phyloP scores from a whole-genome alignment of 2,329 filamentous ascomycete species.

The Basipetospora sp. region DNA sequence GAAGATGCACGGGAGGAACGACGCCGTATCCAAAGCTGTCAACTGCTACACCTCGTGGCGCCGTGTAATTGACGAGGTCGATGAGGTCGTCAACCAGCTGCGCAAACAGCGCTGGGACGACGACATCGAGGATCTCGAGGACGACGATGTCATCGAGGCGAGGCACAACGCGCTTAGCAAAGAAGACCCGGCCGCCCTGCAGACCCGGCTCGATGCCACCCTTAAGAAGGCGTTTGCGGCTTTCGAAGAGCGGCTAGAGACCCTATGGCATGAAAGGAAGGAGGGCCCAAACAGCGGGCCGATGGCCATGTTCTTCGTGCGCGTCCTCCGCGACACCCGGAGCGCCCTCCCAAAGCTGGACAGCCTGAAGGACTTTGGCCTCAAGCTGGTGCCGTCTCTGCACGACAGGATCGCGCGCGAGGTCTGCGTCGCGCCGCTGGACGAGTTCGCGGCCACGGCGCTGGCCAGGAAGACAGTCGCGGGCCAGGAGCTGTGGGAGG shows the following conservation, averaged over 20 bases:
- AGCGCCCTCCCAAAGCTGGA: constrained; percentile 43
- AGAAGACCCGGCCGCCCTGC: constrained; percentile 53
- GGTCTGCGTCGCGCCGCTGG: constrained; percentile 34
- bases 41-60: constrained; percentile 59
- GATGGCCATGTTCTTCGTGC: constrained; percentile 52
- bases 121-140: constrained; percentile 57
- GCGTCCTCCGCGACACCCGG: constrained; percentile 60
- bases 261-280: constrained; percentile 32
- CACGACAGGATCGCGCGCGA: constrained; percentile 45
- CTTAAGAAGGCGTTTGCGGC: constrained; percentile 41
- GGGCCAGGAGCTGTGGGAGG: constrained; percentile 66
- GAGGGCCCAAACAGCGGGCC: constrained; percentile 33
- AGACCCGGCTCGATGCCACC: constrained; percentile 41
- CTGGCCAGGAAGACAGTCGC: constrained; percentile 34
- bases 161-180: constrained; percentile 54
- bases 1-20: constrained; percentile 57
- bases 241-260: constrained; percentile 40
- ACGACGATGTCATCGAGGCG: constrained; percentile 54
- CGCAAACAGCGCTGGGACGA: constrained; percentile 60
- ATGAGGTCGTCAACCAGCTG: constrained; percentile 48
- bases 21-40: constrained; percentile 47
- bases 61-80: constrained; percentile 53
- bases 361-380: constrained; percentile 39
- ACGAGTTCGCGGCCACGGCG: constrained; percentile 28
- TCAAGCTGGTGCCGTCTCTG: constrained; percentile 46